Conservation (phyloP, 1,284 basidiomycete genomes). For the Leucoagaricus sp. region DNA sequence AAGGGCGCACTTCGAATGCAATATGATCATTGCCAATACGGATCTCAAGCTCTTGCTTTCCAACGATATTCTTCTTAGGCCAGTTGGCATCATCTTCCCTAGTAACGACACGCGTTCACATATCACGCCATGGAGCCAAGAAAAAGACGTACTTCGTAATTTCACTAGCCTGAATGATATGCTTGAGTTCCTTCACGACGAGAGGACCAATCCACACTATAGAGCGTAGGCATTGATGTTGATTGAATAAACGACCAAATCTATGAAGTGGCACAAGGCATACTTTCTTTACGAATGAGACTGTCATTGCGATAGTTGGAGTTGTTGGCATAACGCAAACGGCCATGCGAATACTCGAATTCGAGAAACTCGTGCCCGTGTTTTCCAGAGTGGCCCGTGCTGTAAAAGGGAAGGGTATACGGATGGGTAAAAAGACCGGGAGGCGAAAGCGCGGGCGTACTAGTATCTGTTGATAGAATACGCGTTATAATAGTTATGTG, state of each 20-base stretch:
- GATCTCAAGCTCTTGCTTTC: slow-evolving; percentile 97
- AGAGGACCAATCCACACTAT: slow-evolving; percentile 94
- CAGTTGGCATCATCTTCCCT: slow-evolving; percentile 98
- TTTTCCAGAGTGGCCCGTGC: slow-evolving; percentile 93
- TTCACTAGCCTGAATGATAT: slow-evolving; percentile 94
- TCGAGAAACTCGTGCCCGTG: slow-evolving; percentile 98
- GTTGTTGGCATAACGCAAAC: slow-evolving; percentile 98
- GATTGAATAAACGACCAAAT: too few relatives aligned
- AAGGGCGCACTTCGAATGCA: slow-evolving; percentile 85
- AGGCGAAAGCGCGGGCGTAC: not conserved
- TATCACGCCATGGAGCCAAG: not conserved
- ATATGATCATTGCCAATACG: slow-evolving; percentile 95
- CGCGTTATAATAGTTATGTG: not conserved
- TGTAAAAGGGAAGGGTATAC: slow-evolving; percentile 32
- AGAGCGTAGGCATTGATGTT: not conserved
- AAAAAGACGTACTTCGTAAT: slow-evolving; percentile 81
- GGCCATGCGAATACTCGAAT: slow-evolving; percentile 96
- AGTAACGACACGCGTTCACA: slow-evolving; percentile 12
- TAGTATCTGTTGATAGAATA: slow-evolving; percentile 13
- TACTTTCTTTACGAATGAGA: slow-evolving; percentile 97
- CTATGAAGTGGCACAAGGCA: too few relatives aligned
- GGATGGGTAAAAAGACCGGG: not conserved
- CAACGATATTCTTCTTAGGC: slow-evolving; percentile 99
- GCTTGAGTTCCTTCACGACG: slow-evolving; percentile 91
- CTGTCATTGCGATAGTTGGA: slow-evolving; percentile 98